A percentile compares a stretch with the other conserved stretches of the same genome.
These are phyloP conservation scores for Sesbania bispinosa DNA, from an alignment of 306 rosid species.

Conservation along the genomic window DNA sequence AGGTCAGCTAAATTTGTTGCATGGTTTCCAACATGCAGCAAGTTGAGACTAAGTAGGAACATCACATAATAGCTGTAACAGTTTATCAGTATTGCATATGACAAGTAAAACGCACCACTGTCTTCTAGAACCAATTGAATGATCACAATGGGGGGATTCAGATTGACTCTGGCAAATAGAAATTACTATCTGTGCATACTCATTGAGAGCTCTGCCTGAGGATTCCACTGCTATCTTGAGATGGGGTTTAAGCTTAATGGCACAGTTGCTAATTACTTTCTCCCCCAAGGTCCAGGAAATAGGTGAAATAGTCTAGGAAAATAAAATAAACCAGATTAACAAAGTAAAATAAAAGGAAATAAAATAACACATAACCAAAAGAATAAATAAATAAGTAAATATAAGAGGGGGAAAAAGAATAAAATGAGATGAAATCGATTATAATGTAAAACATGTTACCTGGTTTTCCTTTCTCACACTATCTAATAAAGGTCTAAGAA, in stretches of 20 bases:
- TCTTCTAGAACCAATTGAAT: conserved; percentile 12
- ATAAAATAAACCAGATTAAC: conserved; percentile 17
- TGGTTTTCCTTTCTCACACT: conserved; percentile 56
- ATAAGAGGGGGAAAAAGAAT: too few species aligned
- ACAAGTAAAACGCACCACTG: conserved; percentile 40
- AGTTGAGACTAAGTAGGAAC: background rate
- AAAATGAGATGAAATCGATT: conserved; percentile 9
- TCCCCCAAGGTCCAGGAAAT: conserved; percentile 60
- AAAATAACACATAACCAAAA: background rate
- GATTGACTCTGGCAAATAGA: conserved; percentile 46
- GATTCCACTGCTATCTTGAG: conserved; percentile 50
- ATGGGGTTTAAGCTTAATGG: conserved; percentile 52
- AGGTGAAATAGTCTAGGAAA: conserved; percentile 55
- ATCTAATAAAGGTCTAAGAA: conserved; percentile 54
- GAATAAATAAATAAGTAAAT: background rate
- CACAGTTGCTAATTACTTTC: conserved; percentile 59
- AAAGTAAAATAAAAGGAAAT: background rate
- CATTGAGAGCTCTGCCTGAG: conserved; percentile 41
- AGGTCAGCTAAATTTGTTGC: background rate
- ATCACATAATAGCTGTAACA: conserved; percentile 12
- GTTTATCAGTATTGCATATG: conserved; percentile 19
- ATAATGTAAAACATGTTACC: conserved; percentile 34
- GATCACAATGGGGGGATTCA: conserved; percentile 11
- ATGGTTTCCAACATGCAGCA: conserved; percentile 7
- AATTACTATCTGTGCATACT: conserved; percentile 44